phyloP scores from a whole-genome alignment of 2,329 filamentous ascomycete genomes.

The Thielaviopsis musarum region DNA sequence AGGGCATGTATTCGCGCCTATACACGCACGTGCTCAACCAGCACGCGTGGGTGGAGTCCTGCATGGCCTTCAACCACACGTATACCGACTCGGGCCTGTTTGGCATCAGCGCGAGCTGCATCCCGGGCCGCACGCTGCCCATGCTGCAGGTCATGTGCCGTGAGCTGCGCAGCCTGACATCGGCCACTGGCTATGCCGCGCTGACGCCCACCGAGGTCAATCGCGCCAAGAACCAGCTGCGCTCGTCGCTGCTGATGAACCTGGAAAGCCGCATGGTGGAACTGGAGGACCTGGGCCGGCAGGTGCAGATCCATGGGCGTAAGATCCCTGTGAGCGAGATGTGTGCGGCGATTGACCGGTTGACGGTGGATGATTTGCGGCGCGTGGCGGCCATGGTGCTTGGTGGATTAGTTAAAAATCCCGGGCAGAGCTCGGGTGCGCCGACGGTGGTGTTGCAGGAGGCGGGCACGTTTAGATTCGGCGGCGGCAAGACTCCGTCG shows the following conservation, averaged over 20 bases:
- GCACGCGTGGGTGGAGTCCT: constrained; percentile 92
- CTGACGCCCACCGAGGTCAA: constrained; percentile 65
- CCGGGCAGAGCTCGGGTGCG: constrained; percentile 62
- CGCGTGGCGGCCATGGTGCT: constrained; percentile 68
- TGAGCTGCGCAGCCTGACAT: constrained; percentile 62
- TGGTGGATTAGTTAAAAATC: constrained; percentile 58
- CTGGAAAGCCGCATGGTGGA: constrained; percentile 95
- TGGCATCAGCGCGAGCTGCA: constrained; percentile 77
- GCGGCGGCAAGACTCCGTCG: constrained; percentile 41
- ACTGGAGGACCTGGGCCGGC: constrained; percentile 83
- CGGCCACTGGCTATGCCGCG: constrained; percentile 56
- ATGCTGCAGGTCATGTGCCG: constrained; percentile 96
- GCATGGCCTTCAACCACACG: constrained; percentile 90
- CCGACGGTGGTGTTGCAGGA: constrained; percentile 94
- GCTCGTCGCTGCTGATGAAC: constrained; percentile 87
- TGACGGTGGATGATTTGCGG: constrained; percentile 66
- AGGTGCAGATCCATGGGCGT: constrained; percentile 89
- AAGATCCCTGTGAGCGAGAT: constrained; percentile 89
- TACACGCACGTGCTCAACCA: constrained; percentile 98
- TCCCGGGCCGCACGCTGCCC: constrained; percentile 55
- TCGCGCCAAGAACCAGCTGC: constrained; percentile 91
- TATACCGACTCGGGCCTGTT: constrained; percentile 95
- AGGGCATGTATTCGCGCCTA: constrained; percentile 96
- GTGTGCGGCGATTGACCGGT: constrained; percentile 67
- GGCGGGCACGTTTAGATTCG: constrained; percentile 43